phyloP scores from a whole-genome alignment of 306 rosid genomes.

The Cicer yamashitae region DNA sequence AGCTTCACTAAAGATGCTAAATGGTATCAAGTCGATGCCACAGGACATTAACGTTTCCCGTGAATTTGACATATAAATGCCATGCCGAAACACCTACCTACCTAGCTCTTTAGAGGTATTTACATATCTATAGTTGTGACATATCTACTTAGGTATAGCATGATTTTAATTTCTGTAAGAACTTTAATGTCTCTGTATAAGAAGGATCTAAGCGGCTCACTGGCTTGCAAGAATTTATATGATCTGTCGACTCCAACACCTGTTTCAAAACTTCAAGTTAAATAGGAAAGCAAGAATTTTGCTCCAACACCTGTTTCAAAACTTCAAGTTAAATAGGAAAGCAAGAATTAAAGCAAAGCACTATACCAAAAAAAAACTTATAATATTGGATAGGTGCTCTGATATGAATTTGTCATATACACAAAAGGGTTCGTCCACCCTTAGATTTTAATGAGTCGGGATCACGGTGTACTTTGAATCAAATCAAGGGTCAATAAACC shows the following conservation, averaged over 20 bases:
- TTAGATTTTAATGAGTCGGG: not conserved
- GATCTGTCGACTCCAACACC: constrained; percentile 98
- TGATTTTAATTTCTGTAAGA: constrained; percentile 74
- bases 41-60: constrained; percentile 20
- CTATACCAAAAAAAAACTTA: no score
- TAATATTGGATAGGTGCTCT: not conserved
- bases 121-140: constrained; percentile 18
- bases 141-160: constrained; percentile 40
- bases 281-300: constrained; percentile 27
- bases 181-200: constrained; percentile 72
- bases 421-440: not conserved
- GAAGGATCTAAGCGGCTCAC: constrained; percentile 82
- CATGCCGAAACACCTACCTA: constrained; percentile 41
- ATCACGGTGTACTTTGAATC: not conserved
- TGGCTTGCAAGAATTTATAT: constrained; percentile 94
- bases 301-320: constrained; percentile 81
- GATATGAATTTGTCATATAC: not conserved
- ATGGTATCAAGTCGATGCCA: constrained; percentile 6
- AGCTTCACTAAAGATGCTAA: constrained; percentile 26
- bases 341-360: constrained; percentile 13
- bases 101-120: constrained; percentile 39
- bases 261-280: constrained; percentile 49
- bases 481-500: not conserved
- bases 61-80: constrained; percentile 27
- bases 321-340: constrained; percentile 33